Base-by-base conservation (phyloP, 2,329 filamentous ascomycete species). In the Aspergillus phoenicis region DNA sequence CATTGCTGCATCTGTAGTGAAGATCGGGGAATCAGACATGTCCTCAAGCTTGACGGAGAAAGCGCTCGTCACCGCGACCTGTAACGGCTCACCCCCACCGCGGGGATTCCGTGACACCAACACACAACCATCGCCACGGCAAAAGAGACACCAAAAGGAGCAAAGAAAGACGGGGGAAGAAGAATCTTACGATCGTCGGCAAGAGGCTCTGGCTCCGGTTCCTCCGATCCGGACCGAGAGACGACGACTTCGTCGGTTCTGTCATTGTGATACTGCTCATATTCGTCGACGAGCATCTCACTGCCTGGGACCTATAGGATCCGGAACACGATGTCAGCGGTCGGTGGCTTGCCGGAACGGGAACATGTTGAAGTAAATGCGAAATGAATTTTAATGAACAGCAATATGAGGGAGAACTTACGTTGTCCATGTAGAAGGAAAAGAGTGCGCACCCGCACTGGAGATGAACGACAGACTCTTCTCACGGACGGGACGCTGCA, bases 1-100 rank as follows among this genome's bases (percentile, higher is more conserved):
- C 86, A 98, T 97, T 53, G 91, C 90, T 67, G 96, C 91, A 78
- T 87, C 90, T 93, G 70, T 58, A 67, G 60, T 52, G 47, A 17
- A 43, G 39, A 54, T 7, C 52, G 33, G 54, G 54, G 33, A 54
- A 62, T 69, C 62, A 68, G 66, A 49, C 26, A 45, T 55, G 47
- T 57, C 59, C 52, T 30, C 39, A 11, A 47, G 53, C 22, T 20
- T 56, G 53, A 28, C 36, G 52, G 17, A 39, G 36, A 47, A 41
- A 33, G 53, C 26, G 41, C 39, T 45, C 26, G 26, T 47, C 17
- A n/a, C 33, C 20, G 53, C 53, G 39, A 41, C 13, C 28, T 51
- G 54, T 17, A 48, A 52, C 20, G 45, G 39, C 36, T 36, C 59
- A 59, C 57, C 52, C 52, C 62, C 59, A 56, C 53, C 51, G 58